These are phyloP conservation scores for Azolla pinnata DNA, from an alignment of 75 land plant species.

Conservation along the genomic window DNA sequence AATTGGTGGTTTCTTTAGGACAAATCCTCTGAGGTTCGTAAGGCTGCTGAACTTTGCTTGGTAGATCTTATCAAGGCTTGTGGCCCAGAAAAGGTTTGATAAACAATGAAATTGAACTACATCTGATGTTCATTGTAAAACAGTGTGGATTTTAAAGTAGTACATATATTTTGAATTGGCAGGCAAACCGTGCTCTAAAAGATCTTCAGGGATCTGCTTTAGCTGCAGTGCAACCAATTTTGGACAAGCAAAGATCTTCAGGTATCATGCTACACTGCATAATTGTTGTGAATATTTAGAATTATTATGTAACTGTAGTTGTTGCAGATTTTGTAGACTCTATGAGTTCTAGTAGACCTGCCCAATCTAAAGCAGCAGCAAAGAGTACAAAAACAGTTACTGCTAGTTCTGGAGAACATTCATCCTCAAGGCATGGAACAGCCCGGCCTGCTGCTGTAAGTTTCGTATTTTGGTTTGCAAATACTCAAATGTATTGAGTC, in stretches of 20 bases:
- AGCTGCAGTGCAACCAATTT: constrained; percentile 35
- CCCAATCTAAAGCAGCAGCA: background rate
- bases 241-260: constrained; percentile 59
- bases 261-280: constrained; percentile 17
- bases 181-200: constrained; percentile 56
- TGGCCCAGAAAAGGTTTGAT: constrained; percentile 58
- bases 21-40: constrained; percentile 89
- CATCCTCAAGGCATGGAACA: constrained; percentile 3
- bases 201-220: constrained; percentile 73
- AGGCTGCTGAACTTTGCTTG: constrained; percentile 71
- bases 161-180: background rate
- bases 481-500: too few relatives aligned
- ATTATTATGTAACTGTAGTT: background rate
- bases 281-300: too few relatives aligned
- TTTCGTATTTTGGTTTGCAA: background rate
- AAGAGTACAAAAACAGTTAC: background rate
- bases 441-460: constrained; percentile 10
- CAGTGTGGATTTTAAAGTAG: too few relatives aligned
- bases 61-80: constrained; percentile 62
- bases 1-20: constrained; percentile 58
- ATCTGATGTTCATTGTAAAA: background rate
- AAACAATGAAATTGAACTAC: background rate
- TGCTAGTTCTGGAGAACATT: constrained; percentile 11
- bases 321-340: constrained; percentile 10
- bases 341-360: background rate